phyloP scores from a whole-genome alignment of 345 rosid species.

The Eutrema yunnanense region DNA sequence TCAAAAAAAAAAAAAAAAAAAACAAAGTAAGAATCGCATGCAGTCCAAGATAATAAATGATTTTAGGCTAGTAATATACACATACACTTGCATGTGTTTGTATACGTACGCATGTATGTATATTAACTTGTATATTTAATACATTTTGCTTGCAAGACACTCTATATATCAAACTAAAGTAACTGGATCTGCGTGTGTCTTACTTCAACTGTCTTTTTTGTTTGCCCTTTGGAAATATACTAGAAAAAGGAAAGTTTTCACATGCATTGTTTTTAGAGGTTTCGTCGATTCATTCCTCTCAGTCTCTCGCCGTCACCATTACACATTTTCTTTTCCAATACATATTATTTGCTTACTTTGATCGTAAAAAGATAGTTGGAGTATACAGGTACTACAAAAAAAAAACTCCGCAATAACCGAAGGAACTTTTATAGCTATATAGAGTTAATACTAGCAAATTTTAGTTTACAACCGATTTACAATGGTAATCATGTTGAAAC shows the following conservation, averaged over 20 bases:
- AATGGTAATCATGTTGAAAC: no score
- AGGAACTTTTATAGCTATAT: no score
- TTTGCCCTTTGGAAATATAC: neutral
- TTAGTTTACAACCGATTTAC: no score
- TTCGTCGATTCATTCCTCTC: neutral
- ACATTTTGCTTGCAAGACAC: slow-evolving; percentile 18
- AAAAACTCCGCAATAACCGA: no score
- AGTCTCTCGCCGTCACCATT: neutral
- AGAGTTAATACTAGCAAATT: no score
- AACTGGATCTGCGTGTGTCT: slow-evolving; percentile 16
- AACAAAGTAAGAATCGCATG: neutral
- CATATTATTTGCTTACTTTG: neutral
- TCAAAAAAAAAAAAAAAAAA: no score
- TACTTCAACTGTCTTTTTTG: slow-evolving; percentile 14
- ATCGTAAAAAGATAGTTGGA: neutral
- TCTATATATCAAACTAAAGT: slow-evolving; percentile 1
- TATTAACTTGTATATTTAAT: neutral
- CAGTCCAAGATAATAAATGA: neutral
- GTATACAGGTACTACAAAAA: no score
- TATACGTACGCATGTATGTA: neutral
- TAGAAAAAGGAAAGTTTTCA: neutral
- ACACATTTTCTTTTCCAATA: neutral
- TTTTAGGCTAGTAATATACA: neutral
- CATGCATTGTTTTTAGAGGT: slow-evolving; percentile 1
- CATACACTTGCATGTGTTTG: neutral